Base-by-base conservation (phyloP, 2,329 filamentous ascomycete species). In the Penicillium janthinellum region DNA sequence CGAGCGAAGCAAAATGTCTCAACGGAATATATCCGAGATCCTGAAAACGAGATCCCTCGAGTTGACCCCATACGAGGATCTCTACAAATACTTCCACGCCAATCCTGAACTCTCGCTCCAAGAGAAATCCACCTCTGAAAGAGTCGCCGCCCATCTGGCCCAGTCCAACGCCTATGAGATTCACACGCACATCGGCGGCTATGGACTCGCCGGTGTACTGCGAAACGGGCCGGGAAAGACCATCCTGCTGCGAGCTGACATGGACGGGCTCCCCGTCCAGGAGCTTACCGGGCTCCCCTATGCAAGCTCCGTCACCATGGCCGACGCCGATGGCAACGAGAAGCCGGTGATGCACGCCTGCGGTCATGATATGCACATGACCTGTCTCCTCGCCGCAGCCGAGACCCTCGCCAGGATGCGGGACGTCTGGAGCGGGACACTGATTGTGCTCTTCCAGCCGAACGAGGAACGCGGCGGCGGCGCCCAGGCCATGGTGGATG, bases 361-460 rank as follows among this genome's bases (percentile, higher is more conserved):
- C 64, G 85, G 84, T 1, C 85, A 86, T 66, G 83, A 85, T 63
- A 83, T 86, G 81, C 85, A 87, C 66, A 83, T 86, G 47, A 84
- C 84, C 0, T 78, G 78, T 56, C 73, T 87, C 0, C 77, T 88
- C 0, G 84, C 81, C 0, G 82, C 83, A 0, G 80, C 83, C 0
- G 79, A 84, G 53, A 77, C 78, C 0, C 75, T 91, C 0, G 72
- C 79, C 1, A 72, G 71, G 0, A 70, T 75, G 0, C 77, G 72
- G n/a, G 65, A 79, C 0, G 35, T 62, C 0, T 91, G 88, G 88
- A 77, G 71, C 10, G 88, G 88, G 0, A 90, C 86, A 0, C 66
- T 90, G 20, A 75, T 91, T 5, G 71, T 88, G 6, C 72, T 86
- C 2, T 91, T 90, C 70, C 89, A 91, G 66, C 88, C 88, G 0